Evolutionary conservation across 2,329 filamentous ascomycete species (phyloP).

Genomic region (Macrophomina pseudophaseolina): DNA sequence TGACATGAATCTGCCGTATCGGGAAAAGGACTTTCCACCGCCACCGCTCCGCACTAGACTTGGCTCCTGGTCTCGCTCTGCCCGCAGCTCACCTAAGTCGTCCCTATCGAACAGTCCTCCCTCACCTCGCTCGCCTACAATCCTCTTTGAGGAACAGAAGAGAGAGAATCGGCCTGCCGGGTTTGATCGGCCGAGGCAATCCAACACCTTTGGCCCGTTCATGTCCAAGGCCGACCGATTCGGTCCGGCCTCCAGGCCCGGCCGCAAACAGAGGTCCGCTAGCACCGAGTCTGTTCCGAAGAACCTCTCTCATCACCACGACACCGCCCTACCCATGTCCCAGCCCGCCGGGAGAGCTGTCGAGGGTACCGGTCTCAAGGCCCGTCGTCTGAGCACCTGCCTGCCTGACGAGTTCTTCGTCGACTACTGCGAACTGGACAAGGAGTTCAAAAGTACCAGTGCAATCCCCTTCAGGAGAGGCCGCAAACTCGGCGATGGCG

Average conservation of each 20-base stretch:
- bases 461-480: constrained; percentile 74
- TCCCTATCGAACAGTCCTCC: constrained; percentile 46
- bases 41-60: constrained; percentile 32
- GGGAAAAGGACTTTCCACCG: constrained; percentile 22
- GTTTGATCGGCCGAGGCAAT: not conserved
- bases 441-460: constrained; percentile 70
- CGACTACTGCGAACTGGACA: constrained; percentile 69
- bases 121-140: constrained; percentile 43
- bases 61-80: constrained; percentile 46
- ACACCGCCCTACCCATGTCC: constrained; percentile 36
- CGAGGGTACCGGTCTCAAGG: constrained; percentile 75
- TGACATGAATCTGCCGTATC: not conserved
- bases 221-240: constrained; percentile 20
- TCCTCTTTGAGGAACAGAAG: constrained; percentile 34
- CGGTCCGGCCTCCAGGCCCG: constrained; percentile 27
- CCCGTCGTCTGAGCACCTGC: constrained; percentile 75
- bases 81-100: constrained; percentile 42
- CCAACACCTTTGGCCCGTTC: constrained; percentile 14
- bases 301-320: constrained; percentile 29
- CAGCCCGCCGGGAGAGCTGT: constrained; percentile 53
- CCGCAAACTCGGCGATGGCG: constrained; percentile 79
- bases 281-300: constrained; percentile 43
- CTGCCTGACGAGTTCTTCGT: constrained; percentile 76
- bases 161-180: not conserved
- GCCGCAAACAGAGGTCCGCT: constrained; percentile 36